Conservation (phyloP, 495 filamentous ascomycete species). For the Trypethelium eluteriae region DNA sequence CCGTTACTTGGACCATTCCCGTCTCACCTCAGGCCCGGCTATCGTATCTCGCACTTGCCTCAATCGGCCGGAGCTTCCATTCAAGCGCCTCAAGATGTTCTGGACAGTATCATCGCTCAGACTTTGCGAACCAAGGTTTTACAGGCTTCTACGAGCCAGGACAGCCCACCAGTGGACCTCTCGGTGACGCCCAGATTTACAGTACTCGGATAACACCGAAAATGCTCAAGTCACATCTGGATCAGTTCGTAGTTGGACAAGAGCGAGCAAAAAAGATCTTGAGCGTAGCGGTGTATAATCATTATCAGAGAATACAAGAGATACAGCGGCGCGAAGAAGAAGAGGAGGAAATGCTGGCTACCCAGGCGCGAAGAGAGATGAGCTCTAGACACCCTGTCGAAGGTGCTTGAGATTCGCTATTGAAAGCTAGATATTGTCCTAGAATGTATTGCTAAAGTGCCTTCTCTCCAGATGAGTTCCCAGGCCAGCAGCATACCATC, state of each 20-base stretch:
- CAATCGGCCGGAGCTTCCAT: conserved; percentile 26
- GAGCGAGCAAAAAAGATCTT: conserved; percentile 93
- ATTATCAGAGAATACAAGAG: conserved; percentile 84
- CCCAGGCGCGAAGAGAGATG: conserved; percentile 42
- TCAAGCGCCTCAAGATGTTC: conserved; percentile 7
- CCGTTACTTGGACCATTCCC: conserved; percentile 1
- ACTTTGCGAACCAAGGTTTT: conserved; percentile 59
- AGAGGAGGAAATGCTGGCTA: conserved; percentile 55
- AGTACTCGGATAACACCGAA: conserved; percentile 58
- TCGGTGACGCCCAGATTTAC: conserved; percentile 28
- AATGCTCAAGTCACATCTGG: conserved; percentile 79
- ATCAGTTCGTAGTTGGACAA: conserved; percentile 94
- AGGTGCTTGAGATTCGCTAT: conserved; percentile 38
- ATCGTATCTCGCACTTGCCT: conserved; percentile 39
- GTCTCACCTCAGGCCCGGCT: conserved; percentile 30
- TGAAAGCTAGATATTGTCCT: not conserved
- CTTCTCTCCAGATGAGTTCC: conserved; percentile 61
- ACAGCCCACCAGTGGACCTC: conserved; percentile 39
- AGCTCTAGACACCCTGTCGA: conserved; percentile 42
- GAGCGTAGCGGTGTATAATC: conserved; percentile 91
- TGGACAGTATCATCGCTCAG: conserved; percentile 49
- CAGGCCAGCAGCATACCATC: conserved; percentile 60
- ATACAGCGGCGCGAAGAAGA: conserved; percentile 68
- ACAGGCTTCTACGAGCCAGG: conserved; percentile 70
- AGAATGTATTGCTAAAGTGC: not conserved